Evolutionary conservation across 768 basidiomycete genomes (phyloP).

Genomic region (Fistulinella prunicolor): DNA sequence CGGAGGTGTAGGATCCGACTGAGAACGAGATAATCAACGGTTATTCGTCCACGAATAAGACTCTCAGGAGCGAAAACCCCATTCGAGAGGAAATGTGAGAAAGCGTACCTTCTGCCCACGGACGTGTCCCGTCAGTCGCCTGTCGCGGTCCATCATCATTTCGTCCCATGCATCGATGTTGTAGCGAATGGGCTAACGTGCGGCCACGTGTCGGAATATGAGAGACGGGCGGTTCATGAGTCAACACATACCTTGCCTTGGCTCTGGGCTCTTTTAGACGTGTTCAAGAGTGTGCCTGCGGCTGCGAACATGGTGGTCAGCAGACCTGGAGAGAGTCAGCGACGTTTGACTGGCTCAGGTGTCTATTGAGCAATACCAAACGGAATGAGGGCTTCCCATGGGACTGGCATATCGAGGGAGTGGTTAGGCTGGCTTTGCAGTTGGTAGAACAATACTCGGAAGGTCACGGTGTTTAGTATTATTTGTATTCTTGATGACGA

Average conservation of each 20-base stretch:
- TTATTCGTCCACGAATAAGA: neutral
- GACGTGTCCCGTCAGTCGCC: constrained; percentile 78
- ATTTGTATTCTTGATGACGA: too few relatives aligned
- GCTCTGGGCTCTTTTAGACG: constrained; percentile 78
- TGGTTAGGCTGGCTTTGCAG: neutral
- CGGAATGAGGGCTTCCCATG: constrained; percentile 96
- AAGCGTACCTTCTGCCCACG: constrained; percentile 81
- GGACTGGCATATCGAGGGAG: constrained; percentile 77
- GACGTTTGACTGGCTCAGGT: neutral
- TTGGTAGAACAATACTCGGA: constrained; percentile 2
- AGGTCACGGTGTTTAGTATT: constrained; percentile 19
- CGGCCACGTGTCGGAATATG: neutral
- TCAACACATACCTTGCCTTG: constrained; percentile 71
- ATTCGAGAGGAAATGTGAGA: neutral
- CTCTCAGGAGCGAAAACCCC: neutral
- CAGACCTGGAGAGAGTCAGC: constrained; percentile 52
- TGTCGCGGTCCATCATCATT: constrained; percentile 95
- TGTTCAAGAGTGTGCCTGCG: constrained; percentile 82
- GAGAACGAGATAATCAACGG: neutral
- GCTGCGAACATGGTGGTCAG: constrained; percentile 86
- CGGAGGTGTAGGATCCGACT: constrained; percentile 71
- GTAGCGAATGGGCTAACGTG: constrained; percentile 72
- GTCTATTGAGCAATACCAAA: constrained; percentile 54
- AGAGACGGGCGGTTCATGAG: neutral
- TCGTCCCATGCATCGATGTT: constrained; percentile 88